Conservation (phyloP, 2,329 filamentous ascomycete species). For the Penicillium sp. region DNA sequence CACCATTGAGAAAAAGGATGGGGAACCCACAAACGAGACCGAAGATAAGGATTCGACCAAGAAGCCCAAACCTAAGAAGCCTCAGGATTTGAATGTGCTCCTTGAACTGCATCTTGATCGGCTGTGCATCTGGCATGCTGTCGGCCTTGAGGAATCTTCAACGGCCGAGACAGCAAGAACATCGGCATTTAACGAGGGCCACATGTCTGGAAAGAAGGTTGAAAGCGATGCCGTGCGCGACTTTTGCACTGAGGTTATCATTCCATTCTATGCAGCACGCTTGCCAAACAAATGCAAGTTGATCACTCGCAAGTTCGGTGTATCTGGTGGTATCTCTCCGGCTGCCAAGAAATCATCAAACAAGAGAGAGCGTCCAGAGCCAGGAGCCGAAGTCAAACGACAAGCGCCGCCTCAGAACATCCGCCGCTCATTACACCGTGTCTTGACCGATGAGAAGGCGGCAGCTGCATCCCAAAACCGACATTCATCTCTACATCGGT, state of each 20-base stretch:
- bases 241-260: conserved; percentile 52
- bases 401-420: conserved; percentile 26
- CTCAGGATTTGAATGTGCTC: conserved; percentile 44
- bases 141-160: conserved; percentile 41
- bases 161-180: conserved; percentile 29
- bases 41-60: conserved; percentile 20
- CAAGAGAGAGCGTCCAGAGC: conserved; percentile 27
- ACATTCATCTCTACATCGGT: conserved; percentile 43
- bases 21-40: conserved; percentile 9
- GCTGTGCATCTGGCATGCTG: conserved; percentile 54
- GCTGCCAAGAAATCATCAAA: conserved; percentile 35
- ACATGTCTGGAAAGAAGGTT: conserved; percentile 34
- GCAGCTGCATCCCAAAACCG: conserved; percentile 31
- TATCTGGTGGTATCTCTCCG: conserved; percentile 39
- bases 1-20: conserved; percentile 19
- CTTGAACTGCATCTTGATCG: conserved; percentile 51
- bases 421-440: conserved; percentile 46
- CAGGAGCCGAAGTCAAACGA: conserved; percentile 34
- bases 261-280: conserved; percentile 51
- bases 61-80: conserved; percentile 38
- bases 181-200: conserved; percentile 27
- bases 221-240: conserved; percentile 49
- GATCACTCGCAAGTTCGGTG: conserved; percentile 51
- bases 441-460: conserved; percentile 47
- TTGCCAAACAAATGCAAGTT: conserved; percentile 49